Base-by-base conservation (phyloP, 176 grass and related monocot species). In the Triticum turgidum region DNA sequence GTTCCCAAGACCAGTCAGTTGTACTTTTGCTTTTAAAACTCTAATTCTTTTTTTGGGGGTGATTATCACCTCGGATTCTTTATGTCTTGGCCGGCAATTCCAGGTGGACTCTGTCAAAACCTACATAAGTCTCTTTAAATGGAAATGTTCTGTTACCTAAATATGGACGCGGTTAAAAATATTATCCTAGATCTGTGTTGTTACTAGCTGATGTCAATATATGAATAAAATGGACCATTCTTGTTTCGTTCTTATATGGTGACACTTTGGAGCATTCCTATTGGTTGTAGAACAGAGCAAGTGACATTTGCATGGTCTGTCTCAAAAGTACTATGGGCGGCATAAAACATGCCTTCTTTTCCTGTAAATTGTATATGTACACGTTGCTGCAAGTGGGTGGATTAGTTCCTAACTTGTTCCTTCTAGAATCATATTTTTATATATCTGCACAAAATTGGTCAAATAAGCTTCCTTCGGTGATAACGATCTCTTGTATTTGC, bases 271-370 rank as follows among this genome's bases (percentile, higher is more conserved):
- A 76, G 41, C 62, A 15, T 79, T 61, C 24, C 68, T 83, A 18
- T 29, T 87, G 38, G 68, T 84, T 27, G 73, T 78, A 78, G 81
- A 88, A 25, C 81, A 68, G 38, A 37, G 65, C 14, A 88, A 64
- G 69, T 80, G 38, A 15, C 22, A 25, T 33, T 65, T 83, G 38
- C 75, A 68, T 87, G 75, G 13, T 37, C 67, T 75, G 14, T 76
- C 37, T 69, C 25, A 61, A 58, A 58, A 61, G 11, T 37, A 61
- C 24, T 22, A 32, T 78, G 32, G 73, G 32, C 37, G 25, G 39
- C 52, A 61, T 61, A 80, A 49, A 77, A 1, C 20, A 30, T 65
- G 21, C 11, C n/a, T 38, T 62, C 13, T 70, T 79, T 51, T 65
- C 11, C 66, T 12, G 22, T 62, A 58, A 25, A 49, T 64, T 66